phyloP scores from a whole-genome alignment of 2,329 filamentous ascomycete species.

The Tolypocladium tundrense region DNA sequence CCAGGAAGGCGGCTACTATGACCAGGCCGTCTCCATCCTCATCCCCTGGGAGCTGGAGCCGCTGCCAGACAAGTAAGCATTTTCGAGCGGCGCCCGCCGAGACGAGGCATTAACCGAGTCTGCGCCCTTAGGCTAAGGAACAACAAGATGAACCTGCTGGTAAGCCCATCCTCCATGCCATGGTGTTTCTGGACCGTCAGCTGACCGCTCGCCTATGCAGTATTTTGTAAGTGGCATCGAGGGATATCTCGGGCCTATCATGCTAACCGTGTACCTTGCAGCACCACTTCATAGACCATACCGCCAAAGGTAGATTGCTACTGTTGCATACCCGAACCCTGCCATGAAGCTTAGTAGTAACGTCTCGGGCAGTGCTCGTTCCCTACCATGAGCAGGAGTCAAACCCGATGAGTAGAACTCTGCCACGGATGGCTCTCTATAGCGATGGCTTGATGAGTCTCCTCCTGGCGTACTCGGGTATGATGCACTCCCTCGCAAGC shows the following conservation, averaged over 20 bases:
- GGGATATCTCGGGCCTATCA: background rate
- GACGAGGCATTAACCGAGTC: background rate
- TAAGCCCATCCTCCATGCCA: slow-evolving; percentile 13
- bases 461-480: slow-evolving; percentile 63
- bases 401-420: slow-evolving; percentile 41
- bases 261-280: slow-evolving; percentile 9
- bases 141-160: slow-evolving; percentile 71
- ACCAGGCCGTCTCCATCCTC: slow-evolving; percentile 54
- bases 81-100: background rate
- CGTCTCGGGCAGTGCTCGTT: slow-evolving; percentile 33
- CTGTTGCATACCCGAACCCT: slow-evolving; percentile 17
- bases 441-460: slow-evolving; percentile 66
- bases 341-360: slow-evolving; percentile 1
- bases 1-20: slow-evolving; percentile 43
- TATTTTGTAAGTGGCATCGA: slow-evolving; percentile 32
- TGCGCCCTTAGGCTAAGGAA: slow-evolving; percentile 21
- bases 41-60: slow-evolving; percentile 38
- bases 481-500: background rate
- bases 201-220: slow-evolving; percentile 18
- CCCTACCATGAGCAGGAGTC: slow-evolving; percentile 41
- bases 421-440: slow-evolving; percentile 53
- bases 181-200: background rate
- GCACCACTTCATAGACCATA: slow-evolving; percentile 67
- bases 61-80: slow-evolving; percentile 30
- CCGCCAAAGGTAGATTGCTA: slow-evolving; percentile 47